Percentiles rank a stretch among this genome's conserved stretches.
Evolutionary conservation across 352 stramenopile genomes (phyloP).

Genomic region (Globisporangium orthogonon): DNA sequence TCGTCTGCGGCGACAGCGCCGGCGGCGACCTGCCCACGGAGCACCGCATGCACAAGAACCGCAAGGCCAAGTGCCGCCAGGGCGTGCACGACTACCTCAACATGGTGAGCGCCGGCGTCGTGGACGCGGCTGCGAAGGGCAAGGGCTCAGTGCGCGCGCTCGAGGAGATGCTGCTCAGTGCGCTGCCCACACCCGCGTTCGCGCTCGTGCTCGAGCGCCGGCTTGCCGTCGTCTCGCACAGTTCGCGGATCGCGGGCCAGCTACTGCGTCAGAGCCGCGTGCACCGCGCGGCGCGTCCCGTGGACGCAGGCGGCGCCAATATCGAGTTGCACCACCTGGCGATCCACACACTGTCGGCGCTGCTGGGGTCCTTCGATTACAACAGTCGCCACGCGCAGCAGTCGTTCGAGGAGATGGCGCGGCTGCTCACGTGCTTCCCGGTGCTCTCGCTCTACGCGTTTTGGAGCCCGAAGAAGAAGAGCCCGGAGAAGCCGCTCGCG

Average conservation of each 20-base stretch:
- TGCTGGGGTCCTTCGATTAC: constrained; percentile 74
- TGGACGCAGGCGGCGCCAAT: constrained; percentile 29
- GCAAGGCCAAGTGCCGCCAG: constrained; percentile 75
- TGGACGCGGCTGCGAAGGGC: constrained; percentile 63
- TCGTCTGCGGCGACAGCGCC: constrained; percentile 73
- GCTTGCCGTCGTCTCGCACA: constrained; percentile 78
- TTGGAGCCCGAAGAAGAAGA: constrained; percentile 70
- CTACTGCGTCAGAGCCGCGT: constrained; percentile 46
- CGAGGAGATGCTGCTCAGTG: constrained; percentile 77
- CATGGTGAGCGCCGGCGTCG: constrained; percentile 76
- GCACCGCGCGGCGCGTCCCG: constrained; percentile 29
- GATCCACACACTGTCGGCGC: constrained; percentile 69
- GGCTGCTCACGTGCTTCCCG: constrained; percentile 70
- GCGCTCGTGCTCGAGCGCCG: constrained; percentile 71
- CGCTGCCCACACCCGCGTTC: constrained; percentile 70
- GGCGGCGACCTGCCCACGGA: constrained; percentile 75
- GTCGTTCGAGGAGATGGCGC: constrained; percentile 74
- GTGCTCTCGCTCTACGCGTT: constrained; percentile 78
- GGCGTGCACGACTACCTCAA: constrained; percentile 74
- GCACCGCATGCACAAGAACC: constrained; percentile 83
- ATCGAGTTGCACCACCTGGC: constrained; percentile 79
- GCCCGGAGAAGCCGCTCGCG: constrained; percentile 44
- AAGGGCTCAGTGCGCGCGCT: constrained; percentile 71
- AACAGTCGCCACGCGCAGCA: constrained; percentile 29
- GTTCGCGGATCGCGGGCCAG: constrained; percentile 48